These are phyloP conservation scores for Erythrophleum ivorense DNA, from an alignment of 331 rosid species.

Conservation along the genomic window DNA sequence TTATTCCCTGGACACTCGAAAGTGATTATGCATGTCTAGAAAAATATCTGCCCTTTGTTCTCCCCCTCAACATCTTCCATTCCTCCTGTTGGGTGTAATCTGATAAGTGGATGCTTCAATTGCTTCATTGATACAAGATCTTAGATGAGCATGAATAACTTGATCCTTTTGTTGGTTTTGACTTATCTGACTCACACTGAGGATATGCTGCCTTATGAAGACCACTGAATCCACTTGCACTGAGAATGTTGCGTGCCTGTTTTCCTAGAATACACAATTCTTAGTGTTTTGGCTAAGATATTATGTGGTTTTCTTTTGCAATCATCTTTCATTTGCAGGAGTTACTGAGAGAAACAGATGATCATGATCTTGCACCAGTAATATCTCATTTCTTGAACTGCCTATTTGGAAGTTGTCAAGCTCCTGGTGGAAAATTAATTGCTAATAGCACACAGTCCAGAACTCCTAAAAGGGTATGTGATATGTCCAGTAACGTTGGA, in stretches of 20 bases:
- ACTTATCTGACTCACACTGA: slow-evolving; percentile 15
- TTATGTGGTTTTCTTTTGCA: neutral
- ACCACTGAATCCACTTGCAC: slow-evolving; percentile 16
- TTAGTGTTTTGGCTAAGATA: slow-evolving; percentile 28
- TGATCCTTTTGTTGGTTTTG: slow-evolving; percentile 16
- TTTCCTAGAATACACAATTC: neutral
- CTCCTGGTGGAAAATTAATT: slow-evolving; percentile 56
- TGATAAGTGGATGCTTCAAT: slow-evolving; percentile 19
- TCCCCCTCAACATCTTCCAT: neutral
- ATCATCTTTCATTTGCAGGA: slow-evolving; percentile 59
- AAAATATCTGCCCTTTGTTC: neutral
- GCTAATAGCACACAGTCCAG: slow-evolving; percentile 56
- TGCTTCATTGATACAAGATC: slow-evolving; percentile 15
- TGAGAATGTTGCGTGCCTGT: neutral
- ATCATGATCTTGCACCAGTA: slow-evolving; percentile 87
- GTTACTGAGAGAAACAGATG: slow-evolving; percentile 85
- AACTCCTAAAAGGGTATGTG: slow-evolving; percentile 68
- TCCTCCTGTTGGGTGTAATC: slow-evolving; percentile 1
- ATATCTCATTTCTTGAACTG: slow-evolving; percentile 89
- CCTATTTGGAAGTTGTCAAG: slow-evolving; percentile 83
- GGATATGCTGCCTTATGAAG: neutral
- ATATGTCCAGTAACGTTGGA: slow-evolving; percentile 46
- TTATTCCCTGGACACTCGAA: neutral
- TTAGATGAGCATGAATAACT: slow-evolving; percentile 13
- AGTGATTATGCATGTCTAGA: slow-evolving; percentile 17